A percentile compares a stretch with the other conserved stretches of the same genome.
Conservation (phyloP, 2,329 filamentous ascomycete species). For the Fusarium sp. region DNA sequence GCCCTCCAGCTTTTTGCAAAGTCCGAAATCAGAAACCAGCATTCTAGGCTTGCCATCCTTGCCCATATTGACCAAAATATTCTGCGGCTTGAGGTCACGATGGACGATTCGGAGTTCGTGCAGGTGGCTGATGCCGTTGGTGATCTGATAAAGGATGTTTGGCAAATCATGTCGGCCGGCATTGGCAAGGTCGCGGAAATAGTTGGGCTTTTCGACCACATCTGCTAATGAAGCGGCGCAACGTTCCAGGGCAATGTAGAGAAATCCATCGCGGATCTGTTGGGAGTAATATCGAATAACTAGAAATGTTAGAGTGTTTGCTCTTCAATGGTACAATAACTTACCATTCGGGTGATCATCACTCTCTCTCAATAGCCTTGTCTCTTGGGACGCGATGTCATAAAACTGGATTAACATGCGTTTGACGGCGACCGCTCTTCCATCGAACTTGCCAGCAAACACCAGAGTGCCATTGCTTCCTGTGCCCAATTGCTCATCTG, state of each 20-base stretch:
- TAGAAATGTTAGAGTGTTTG: constrained; percentile 45
- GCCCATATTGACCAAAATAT: constrained; percentile 86
- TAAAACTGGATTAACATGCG: constrained; percentile 96
- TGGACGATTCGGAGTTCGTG: constrained; percentile 95
- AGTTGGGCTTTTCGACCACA: constrained; percentile 79
- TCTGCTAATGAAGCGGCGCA: constrained; percentile 95
- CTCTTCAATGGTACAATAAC: constrained; percentile 5
- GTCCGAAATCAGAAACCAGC: constrained; percentile 95
- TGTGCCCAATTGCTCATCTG: constrained; percentile 72
- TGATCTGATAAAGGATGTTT: constrained; percentile 86
- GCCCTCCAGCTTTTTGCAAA: constrained; percentile 96
- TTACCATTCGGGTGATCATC: constrained; percentile 90
- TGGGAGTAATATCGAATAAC: constrained; percentile 97
- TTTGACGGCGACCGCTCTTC: constrained; percentile 93
- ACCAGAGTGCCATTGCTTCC: constrained; percentile 98
- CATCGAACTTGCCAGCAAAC: constrained; percentile 93
- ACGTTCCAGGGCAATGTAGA: constrained; percentile 95
- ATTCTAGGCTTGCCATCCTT: constrained; percentile 80
- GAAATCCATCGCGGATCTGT: constrained; percentile 86
- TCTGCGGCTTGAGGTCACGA: constrained; percentile 96
- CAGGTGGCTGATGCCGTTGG: constrained; percentile 86
- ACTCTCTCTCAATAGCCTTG: constrained; percentile 87
- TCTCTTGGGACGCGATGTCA: constrained; percentile 94
- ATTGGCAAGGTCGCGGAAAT: constrained; percentile 74
- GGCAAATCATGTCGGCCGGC: constrained; percentile 81